Evolutionary conservation across 73 alveolate genomes (phyloP).

Genomic region (Effrenium voratum): DNA sequence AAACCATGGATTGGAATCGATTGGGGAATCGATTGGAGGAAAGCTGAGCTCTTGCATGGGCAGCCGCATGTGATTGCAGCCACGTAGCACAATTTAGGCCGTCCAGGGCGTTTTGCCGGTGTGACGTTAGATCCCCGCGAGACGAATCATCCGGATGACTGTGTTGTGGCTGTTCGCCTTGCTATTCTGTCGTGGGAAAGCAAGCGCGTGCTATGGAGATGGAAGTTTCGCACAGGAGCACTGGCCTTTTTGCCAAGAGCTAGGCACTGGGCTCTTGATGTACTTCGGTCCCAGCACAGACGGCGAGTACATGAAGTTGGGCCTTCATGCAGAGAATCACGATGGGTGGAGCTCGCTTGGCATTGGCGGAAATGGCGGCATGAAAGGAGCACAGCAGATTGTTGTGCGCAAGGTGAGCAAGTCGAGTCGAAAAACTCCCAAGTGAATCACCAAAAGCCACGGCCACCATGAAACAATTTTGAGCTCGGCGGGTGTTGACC

Average conservation of each 20-base stretch:
- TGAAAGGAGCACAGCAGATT: slow-evolving; percentile 75
- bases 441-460: too few relatives aligned
- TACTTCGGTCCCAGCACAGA: slow-evolving; percentile 34
- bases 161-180: too few relatives aligned
- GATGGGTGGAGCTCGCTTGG: slow-evolving; percentile 59
- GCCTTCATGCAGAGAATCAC: slow-evolving; percentile 11
- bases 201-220: not conserved
- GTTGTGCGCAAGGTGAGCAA: slow-evolving; percentile 3
- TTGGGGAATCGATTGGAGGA: too few relatives aligned
- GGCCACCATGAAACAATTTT: not conserved
- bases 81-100: too few relatives aligned
- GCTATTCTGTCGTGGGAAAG: too few relatives aligned
- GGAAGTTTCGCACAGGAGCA: not conserved
- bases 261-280: slow-evolving; percentile 8
- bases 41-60: too few relatives aligned
- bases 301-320: slow-evolving; percentile 66
- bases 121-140: too few relatives aligned
- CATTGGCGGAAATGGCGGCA: slow-evolving; percentile 69
- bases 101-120: too few relatives aligned
- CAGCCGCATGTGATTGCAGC: too few relatives aligned
- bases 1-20: too few relatives aligned
- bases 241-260: slow-evolving; percentile 53
- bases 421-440: not conserved
- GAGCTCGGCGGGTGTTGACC: not conserved
- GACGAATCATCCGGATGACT: too few relatives aligned